Base-by-base conservation (phyloP, 2,329 filamentous ascomycete genomes). In the Escovopsis weberi region DNA sequence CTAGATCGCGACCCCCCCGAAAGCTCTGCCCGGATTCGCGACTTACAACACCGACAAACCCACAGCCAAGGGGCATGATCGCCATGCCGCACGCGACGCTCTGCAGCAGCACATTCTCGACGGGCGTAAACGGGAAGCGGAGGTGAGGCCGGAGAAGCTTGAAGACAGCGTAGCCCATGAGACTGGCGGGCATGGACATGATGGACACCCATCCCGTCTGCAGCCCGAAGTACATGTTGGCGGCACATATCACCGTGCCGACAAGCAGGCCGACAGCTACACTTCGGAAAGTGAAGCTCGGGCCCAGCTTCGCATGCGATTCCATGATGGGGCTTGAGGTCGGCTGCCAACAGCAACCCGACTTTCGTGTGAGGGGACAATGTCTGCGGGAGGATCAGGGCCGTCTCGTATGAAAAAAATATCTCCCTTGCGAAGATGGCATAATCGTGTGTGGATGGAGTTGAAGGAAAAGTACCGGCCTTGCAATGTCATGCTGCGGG, bases 221-320 rank as follows among this genome's bases (percentile, higher is more conserved):
- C 30, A 98, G 69, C n/a, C 91, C 91, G 59, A 98, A 98, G 62
- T 96, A 98, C 69, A 93, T 95, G 59, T 98, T 98, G 41, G 85
- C 93, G 59, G 94, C 94, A 57, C 85, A 91, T 55, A 96, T 94
- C 43, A 96, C 69, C 4, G 91, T 76, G 35, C 91, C 91, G 48
- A 98, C 91, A 4, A 75, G 66, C 6, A 94, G 69, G 12, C 91
- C 91, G 26, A 85, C 85, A 5, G 78, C 57, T 34, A 96, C 71
- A 40, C 86, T 86, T 43, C 91, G 81, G 26, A 81, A 45, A 1
- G 91, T 96, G 64, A 98, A 95, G 65, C 86, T 87, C 38, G 75
- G 75, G 41, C 69, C 70, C 3, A 61, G 59, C 47, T 60, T 43
- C 8, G 43, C 38, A 15, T 47, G 47, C 37, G 47, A 37, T 34